phyloP scores from a whole-genome alignment of 441 rosid species.

The Manihot esculenta region DNA sequence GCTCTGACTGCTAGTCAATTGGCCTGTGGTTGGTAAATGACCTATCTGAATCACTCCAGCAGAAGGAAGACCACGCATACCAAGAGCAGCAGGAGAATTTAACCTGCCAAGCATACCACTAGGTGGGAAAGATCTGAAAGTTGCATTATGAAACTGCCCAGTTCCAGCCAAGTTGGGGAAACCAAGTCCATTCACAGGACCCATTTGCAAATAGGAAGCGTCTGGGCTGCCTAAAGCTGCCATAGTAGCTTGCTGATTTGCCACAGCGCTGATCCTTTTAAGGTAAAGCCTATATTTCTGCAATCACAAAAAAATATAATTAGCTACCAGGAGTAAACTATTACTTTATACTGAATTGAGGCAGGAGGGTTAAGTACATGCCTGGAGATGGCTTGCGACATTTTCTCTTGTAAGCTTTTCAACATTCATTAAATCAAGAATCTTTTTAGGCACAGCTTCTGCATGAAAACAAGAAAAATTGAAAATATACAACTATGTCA shows the following conservation, averaged over 20 bases:
- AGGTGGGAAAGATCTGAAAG: constrained; percentile 52
- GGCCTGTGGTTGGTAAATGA: constrained; percentile 35
- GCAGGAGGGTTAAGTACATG: constrained; percentile 21
- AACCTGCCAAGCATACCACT: constrained; percentile 61
- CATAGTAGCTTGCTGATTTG: constrained; percentile 70
- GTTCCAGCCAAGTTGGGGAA: constrained; percentile 46
- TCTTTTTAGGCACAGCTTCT: constrained; percentile 98
- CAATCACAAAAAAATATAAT: constrained; percentile 25
- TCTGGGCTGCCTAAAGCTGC: constrained; percentile 63
- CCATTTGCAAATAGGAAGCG: constrained; percentile 53
- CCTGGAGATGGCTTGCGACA: constrained; percentile 99
- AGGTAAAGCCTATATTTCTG: constrained; percentile 88
- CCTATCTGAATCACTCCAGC: constrained; percentile 45
- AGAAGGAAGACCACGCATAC: constrained; percentile 63
- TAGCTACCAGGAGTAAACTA: constrained; percentile 24
- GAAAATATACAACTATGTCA: not conserved
- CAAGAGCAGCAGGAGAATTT: constrained; percentile 58
- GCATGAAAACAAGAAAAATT: constrained; percentile 26
- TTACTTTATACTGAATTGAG: constrained; percentile 7
- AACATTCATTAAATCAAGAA: constrained; percentile 89
- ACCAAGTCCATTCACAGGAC: constrained; percentile 52
- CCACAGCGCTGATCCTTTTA: constrained; percentile 66
- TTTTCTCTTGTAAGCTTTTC: constrained; percentile 94
- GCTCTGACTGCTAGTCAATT: constrained; percentile 27
- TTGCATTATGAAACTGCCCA: constrained; percentile 45